A percentile compares a stretch with the other conserved stretches of the same genome.
phyloP scores from a whole-genome alignment of 2,329 filamentous ascomycete species.

The Fonsecaea pugnacius region DNA sequence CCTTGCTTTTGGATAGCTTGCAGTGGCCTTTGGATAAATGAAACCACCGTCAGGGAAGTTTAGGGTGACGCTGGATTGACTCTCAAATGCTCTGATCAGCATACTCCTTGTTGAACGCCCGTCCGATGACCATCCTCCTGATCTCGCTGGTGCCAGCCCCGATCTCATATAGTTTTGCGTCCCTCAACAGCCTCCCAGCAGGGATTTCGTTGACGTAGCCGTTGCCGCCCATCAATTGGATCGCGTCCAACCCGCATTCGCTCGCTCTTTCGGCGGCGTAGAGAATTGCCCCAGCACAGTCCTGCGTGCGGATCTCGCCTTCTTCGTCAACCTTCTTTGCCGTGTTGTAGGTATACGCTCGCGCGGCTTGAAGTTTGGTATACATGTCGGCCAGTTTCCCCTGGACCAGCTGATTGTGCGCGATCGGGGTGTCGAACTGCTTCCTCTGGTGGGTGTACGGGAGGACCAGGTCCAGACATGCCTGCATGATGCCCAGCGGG shows the following conservation, averaged over 20 bases:
- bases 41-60: background rate
- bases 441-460: slow-evolving; percentile 87
- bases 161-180: slow-evolving; percentile 89
- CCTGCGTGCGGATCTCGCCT: slow-evolving; percentile 75
- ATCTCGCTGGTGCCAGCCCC: slow-evolving; percentile 96
- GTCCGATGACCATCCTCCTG: slow-evolving; percentile 88
- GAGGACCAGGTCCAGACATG: slow-evolving; percentile 79
- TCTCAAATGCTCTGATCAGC: slow-evolving; percentile 41
- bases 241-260: slow-evolving; percentile 81
- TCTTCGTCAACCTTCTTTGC: slow-evolving; percentile 79
- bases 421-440: slow-evolving; percentile 86
- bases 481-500: slow-evolving; percentile 92
- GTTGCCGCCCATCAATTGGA: slow-evolving; percentile 92
- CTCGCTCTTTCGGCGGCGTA: slow-evolving; percentile 91
- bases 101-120: slow-evolving; percentile 88
- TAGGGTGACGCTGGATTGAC: background rate
- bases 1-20: slow-evolving; percentile 35
- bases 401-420: slow-evolving; percentile 90
- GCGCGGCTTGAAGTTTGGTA: slow-evolving; percentile 81
- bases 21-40: background rate
- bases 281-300: slow-evolving; percentile 91
- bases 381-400: slow-evolving; percentile 97
- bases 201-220: slow-evolving; percentile 96
- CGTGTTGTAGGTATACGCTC: slow-evolving; percentile 85
- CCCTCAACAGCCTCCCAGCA: slow-evolving; percentile 79